phyloP scores from a whole-genome alignment of 441 rosid species.

The Metrosideros polymorpha region DNA sequence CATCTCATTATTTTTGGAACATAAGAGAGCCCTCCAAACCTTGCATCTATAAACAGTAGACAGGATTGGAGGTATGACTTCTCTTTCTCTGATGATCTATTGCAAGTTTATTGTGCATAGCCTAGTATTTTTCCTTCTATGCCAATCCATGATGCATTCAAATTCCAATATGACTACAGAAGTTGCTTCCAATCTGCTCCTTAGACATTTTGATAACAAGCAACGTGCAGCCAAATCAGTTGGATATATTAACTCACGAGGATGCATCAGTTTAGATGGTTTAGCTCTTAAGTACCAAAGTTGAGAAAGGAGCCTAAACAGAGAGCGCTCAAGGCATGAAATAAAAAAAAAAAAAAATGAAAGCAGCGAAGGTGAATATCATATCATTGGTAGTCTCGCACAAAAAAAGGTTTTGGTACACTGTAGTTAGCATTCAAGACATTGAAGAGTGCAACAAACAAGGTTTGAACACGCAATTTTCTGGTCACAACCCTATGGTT shows the following conservation, averaged over 20 bases:
- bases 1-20: neutral
- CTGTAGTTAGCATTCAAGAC: neutral
- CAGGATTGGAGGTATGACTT: neutral
- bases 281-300: neutral
- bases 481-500: neutral
- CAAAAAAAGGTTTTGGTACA: neutral
- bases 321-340: neutral
- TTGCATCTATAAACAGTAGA: slow-evolving; percentile 3
- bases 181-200: neutral
- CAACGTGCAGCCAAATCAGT: neutral
- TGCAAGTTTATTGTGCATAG: neutral
- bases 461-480: neutral
- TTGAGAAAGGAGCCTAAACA: neutral
- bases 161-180: neutral
- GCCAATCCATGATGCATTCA: neutral
- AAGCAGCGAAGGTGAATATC: neutral
- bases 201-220: neutral
- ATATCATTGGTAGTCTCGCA: neutral
- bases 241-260: neutral
- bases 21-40: neutral
- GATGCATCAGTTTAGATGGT: neutral
- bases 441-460: neutral
- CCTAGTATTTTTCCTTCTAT: neutral
- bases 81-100: neutral
- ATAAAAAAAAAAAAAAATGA: neutral